Evolutionary conservation across 345 rosid species (phyloP).

Genomic region (Pistacia integerrima): DNA sequence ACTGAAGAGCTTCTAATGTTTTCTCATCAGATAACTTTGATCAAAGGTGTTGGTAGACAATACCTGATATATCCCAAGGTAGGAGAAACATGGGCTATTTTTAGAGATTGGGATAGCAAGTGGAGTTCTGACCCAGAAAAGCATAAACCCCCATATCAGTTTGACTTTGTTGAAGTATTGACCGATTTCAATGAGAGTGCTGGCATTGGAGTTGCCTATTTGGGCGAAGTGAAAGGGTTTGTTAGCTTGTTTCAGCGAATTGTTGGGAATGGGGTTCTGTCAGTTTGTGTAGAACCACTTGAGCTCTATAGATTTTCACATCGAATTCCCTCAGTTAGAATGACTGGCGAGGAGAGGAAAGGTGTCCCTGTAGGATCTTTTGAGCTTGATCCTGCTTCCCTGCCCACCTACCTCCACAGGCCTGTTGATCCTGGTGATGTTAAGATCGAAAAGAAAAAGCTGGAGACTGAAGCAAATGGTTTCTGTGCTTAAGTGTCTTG

Average conservation of each 20-base stretch:
- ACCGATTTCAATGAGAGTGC: slow-evolving; percentile 45
- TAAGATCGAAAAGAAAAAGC: slow-evolving; percentile 24
- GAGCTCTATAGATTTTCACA: slow-evolving; percentile 80
- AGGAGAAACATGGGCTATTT: too few species aligned
- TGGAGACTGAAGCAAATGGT: slow-evolving; percentile 24
- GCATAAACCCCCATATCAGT: too few species aligned
- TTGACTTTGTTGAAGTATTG: slow-evolving; percentile 68
- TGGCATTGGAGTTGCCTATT: slow-evolving; percentile 69
- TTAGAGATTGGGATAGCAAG: too few species aligned
- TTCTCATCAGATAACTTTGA: too few species aligned
- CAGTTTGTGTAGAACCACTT: slow-evolving; percentile 38
- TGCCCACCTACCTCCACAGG: slow-evolving; percentile 41
- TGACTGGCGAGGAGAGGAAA: slow-evolving; percentile 73
- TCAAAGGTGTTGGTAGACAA: too few species aligned
- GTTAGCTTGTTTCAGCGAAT: slow-evolving; percentile 59
- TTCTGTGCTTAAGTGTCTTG: slow-evolving; percentile 16
- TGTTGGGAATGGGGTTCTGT: slow-evolving; percentile 29
- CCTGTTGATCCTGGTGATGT: slow-evolving; percentile 16
- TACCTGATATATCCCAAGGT: too few species aligned
- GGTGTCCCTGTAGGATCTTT: slow-evolving; percentile 77
- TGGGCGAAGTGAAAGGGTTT: slow-evolving; percentile 78
- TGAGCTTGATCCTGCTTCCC: slow-evolving; percentile 79
- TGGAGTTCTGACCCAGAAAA: too few species aligned
- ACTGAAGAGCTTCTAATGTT: too few species aligned
- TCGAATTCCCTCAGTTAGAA: slow-evolving; percentile 58